Conservation (phyloP, 805 yeast genomes). For the Saccharomycopsis malanga region DNA sequence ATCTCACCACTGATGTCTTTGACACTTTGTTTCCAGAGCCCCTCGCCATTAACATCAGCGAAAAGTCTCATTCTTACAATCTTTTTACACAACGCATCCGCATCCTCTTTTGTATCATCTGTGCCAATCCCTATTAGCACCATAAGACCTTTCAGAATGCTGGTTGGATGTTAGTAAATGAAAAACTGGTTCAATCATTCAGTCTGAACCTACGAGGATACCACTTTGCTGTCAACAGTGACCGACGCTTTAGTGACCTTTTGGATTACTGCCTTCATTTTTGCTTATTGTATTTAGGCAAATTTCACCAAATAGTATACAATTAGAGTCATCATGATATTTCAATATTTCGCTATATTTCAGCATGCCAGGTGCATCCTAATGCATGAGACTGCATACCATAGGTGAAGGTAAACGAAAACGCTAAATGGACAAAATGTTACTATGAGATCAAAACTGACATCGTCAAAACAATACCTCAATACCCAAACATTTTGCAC, state of each 20-base stretch:
- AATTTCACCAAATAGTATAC: too few relatives aligned
- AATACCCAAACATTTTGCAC: too few relatives aligned
- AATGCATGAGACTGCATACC: too few relatives aligned
- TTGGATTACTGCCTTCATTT: slow-evolving; percentile 89
- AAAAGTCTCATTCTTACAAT: slow-evolving; percentile 61
- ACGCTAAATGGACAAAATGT: too few relatives aligned
- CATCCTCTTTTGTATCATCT: slow-evolving; percentile 71
- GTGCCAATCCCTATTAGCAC: slow-evolving; percentile 78
- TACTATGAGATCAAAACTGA: too few relatives aligned
- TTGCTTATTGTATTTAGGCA: too few relatives aligned
- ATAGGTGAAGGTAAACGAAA: too few relatives aligned
- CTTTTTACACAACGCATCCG: slow-evolving; percentile 59
- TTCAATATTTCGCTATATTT: too few relatives aligned
- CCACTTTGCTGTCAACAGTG: slow-evolving; percentile 60
- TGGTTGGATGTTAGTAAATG: neutral
- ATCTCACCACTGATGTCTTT: slow-evolving; percentile 65
- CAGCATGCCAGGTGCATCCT: too few relatives aligned
- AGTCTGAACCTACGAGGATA: slow-evolving; percentile 48
- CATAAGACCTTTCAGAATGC: slow-evolving; percentile 67
- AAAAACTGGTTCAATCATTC: neutral
- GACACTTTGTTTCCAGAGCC: slow-evolving; percentile 71
- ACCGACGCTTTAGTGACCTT: slow-evolving; percentile 87
- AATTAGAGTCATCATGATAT: too few relatives aligned
- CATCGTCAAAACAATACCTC: too few relatives aligned
- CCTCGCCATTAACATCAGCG: slow-evolving; percentile 53